Evolutionary conservation across 1,284 basidiomycete genomes (phyloP), one percentile per base, ranked within the genome.

Genomic region (Papiliotrema terrestris): DNA sequence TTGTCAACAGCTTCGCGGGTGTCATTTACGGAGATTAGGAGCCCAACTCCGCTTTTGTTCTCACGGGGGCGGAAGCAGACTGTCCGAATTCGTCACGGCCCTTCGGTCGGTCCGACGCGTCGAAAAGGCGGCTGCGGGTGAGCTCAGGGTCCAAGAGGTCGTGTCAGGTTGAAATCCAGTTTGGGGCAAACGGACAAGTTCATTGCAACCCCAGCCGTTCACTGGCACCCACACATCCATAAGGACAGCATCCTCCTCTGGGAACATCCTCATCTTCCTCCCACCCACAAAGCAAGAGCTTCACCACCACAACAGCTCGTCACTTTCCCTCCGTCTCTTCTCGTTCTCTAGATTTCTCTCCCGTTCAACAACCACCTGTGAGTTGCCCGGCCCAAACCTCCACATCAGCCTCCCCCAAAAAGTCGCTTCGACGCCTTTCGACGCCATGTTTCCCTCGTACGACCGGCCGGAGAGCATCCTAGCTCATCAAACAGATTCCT

Each of bases 291-390:
- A 32, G n/a, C 29, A 32, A 32, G 17, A 45, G 15, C 49, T 17
- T 37, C 19, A 41, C 23, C 49, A 38, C 17, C 54, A 46, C 20
- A 13, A 48, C 17, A 35, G 23, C 52, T 49, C 22, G 42, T 6
- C 6, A 32, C 29, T 32, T 11, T 32, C 29, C 29, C 29, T 36
- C 20, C 42, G 42, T 23, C 35, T 45, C 39, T 20, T 45, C 43
- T n/a, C 52, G 15, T 42, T 45, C 36, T 49, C 26, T 45, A 46
- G 17, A 51, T 43, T 26, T 41, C 29, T 48, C 39, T 45, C 15
- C 35, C 32, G 29, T 23, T 26, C 22, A 32, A 51, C 19, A 39
- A 19, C 15, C 32, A 14, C 29, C 17, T 26, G 45, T 46, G 26
- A 46, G 45, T 46, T 17, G 17, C 23, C 5, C 45, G 17, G 45